Evolutionary conservation across 495 filamentous ascomycete species (phyloP), one percentile per base, ranked within the genome.

Genomic region (Penicillium ucsense): DNA sequence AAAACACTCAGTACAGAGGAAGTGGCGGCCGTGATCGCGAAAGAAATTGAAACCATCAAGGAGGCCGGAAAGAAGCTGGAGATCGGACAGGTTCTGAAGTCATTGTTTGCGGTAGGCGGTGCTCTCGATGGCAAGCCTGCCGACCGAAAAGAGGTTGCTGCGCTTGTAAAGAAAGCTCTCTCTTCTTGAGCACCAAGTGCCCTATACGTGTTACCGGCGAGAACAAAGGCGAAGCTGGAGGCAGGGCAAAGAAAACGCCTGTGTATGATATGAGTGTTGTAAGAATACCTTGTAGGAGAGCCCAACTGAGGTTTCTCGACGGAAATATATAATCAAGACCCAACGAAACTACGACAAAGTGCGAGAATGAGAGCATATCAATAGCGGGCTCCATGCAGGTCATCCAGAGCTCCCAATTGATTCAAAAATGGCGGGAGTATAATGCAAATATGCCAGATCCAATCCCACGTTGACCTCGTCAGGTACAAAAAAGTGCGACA

Each of bases 121-220:
- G 53, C 64, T 29, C 55, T 83, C 30, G 68, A 75, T 31, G 75
- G 74, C 39, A 77, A 76, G 59, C 68, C 75, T 7, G 78, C 74
- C 6, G 74, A 79, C 37, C 68, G 65, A 37, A 54, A 61, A 42
- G 65, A 77, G 34, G 72, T 79, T 28, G 68, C 70, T 9, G 69
- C 52, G 28, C 63, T 74, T 39, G 70, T 72, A 4, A 75, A 74
- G 50, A 68, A 72, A 38, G 59, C 54, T 28, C 46, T 72, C 29
- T 53, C 58, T 39, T 31, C 59, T 5, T 51, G 35, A 44, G 9
- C 5, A 47, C 5, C 28, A 4, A 28, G 28, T 43, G 8, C 10
- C 3, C 5, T 34, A 6, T 6, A 4, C 20, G 32, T 28, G n/a
- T 35, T 8, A 12, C 20, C 20, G 20, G 20, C 20, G 20, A 20